phyloP scores from a whole-genome alignment of 495 filamentous ascomycete genomes.

The Penicillium robsamsonii region DNA sequence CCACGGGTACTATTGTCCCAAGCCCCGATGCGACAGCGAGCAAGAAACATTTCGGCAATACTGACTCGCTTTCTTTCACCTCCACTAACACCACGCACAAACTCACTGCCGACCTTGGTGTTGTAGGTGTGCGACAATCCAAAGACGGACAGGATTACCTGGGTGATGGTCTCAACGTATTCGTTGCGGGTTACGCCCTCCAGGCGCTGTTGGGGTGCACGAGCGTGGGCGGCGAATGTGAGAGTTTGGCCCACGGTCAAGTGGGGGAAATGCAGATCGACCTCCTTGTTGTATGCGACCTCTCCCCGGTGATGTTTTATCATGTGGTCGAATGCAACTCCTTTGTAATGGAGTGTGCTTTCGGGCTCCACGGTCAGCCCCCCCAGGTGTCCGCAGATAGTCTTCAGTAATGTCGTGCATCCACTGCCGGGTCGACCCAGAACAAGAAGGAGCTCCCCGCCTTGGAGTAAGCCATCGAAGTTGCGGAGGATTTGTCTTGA shows the following conservation, averaged over 20 bases:
- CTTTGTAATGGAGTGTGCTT: slow-evolving; percentile 47
- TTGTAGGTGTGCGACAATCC: slow-evolving; percentile 55
- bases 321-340: slow-evolving; percentile 47
- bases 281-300: slow-evolving; percentile 59
- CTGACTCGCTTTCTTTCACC: slow-evolving; percentile 72
- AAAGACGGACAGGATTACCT: slow-evolving; percentile 60
- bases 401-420: slow-evolving; percentile 40
- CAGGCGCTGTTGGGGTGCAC: slow-evolving; percentile 42
- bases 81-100: slow-evolving; percentile 69
- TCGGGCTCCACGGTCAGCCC: slow-evolving; percentile 35
- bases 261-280: slow-evolving; percentile 62
- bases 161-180: slow-evolving; percentile 41
- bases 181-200: slow-evolving; percentile 41
- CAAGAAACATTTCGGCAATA: slow-evolving; percentile 53
- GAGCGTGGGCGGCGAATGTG: slow-evolving; percentile 55
- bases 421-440: slow-evolving; percentile 44
- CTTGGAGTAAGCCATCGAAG: slow-evolving; percentile 36
- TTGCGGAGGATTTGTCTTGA: slow-evolving; percentile 32
- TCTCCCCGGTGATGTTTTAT: slow-evolving; percentile 59
- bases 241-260: slow-evolving; percentile 64
- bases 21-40: slow-evolving; percentile 65
- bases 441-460: slow-evolving; percentile 40
- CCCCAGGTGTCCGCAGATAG: slow-evolving; percentile 35
- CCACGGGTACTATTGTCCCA: slow-evolving; percentile 88
- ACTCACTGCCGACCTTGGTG: slow-evolving; percentile 43